Base-by-base conservation (phyloP, 768 basidiomycete genomes). In the Lactarius quietus region DNA sequence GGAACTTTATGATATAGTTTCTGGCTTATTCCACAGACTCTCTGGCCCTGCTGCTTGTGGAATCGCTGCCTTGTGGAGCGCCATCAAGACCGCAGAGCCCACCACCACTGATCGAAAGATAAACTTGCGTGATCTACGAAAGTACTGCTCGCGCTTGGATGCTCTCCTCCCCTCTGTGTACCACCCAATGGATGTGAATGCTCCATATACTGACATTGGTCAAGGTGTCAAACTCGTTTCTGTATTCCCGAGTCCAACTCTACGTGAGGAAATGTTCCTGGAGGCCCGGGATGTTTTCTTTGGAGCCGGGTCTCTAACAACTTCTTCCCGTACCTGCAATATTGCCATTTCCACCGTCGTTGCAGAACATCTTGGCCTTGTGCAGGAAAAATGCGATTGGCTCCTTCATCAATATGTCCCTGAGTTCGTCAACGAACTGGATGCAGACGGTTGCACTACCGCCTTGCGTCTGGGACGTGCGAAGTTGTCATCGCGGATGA, bases 271-370 rank as follows among this genome's bases (percentile, higher is more conserved):
- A 59, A 85, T 98, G 35, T 95, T 88, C 71, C 79, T 93, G 48
- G 92, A 95, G 72, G 92, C 92, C 0, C 82, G 89, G 23, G 97
- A 98, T 73, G 85, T 96, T 28, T 98, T 99, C 78, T 93, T 97
- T 69, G 92, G 93, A 41, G 82, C 86, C 29, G 84, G 85, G 18
- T 75, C 79, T 6, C 79, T 82, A 57, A 87, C 86, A 2, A 68
- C 81, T 1, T 74, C 83, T 10, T 82, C 85, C 54, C 83, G 78
- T 57, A 75, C 78, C 6, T 83, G 86, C 68, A 67, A 78, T 18
- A 79, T 82, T 8, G 75, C 77, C 3, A 78, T 93, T 59, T 81
- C 86, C 3, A 58, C 74, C 3, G 73, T 84, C 28, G 76, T 92
- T 48, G 89, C 84, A 8, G 78, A 82, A 35, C 81, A 85, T 35